Evolutionary conservation across 116 monocot genomes (phyloP).

Genomic region (Thalassia testudinum): DNA sequence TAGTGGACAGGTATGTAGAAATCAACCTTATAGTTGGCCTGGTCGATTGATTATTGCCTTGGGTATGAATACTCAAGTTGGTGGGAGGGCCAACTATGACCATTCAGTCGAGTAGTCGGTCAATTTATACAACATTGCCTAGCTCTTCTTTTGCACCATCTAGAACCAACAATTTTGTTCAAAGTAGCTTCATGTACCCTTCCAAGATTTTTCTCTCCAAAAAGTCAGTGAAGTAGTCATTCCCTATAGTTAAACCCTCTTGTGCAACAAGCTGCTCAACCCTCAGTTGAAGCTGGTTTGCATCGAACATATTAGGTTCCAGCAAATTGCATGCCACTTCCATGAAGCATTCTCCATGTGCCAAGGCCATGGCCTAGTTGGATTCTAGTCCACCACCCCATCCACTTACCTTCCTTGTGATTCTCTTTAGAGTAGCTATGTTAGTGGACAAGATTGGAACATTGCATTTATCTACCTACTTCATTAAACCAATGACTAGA

Average conservation of each 20-base stretch:
- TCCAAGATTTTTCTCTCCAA: constrained; percentile 40
- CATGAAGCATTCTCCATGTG: constrained; percentile 25
- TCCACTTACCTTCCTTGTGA: constrained; percentile 44
- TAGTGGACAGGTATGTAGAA: too few relatives aligned
- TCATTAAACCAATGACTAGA: constrained; percentile 50
- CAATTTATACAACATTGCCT: too few relatives aligned
- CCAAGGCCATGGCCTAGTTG: constrained; percentile 66
- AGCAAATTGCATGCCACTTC: constrained; percentile 87
- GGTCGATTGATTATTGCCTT: too few relatives aligned
- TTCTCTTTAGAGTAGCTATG: constrained; percentile 23
- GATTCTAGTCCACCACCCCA: constrained; percentile 64
- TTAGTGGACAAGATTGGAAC: constrained; percentile 48
- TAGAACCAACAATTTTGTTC: too few relatives aligned
- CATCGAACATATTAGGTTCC: constrained; percentile 29
- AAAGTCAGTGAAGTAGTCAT: constrained; percentile 75
- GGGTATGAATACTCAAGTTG: too few relatives aligned
- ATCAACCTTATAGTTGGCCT: too few relatives aligned
- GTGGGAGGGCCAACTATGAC: too few relatives aligned
- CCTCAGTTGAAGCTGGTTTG: constrained; percentile 42
- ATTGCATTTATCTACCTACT: constrained; percentile 74
- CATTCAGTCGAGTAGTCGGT: too few relatives aligned
- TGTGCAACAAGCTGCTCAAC: constrained; percentile 37
- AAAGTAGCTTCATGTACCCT: constrained; percentile 16
- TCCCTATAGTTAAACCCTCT: constrained; percentile 36
- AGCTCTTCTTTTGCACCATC: too few relatives aligned